Evolutionary conservation across 1,139 yeast species (phyloP), one percentile per base, ranked within the genome.

Genomic region (Martiniozyma asiatica): DNA sequence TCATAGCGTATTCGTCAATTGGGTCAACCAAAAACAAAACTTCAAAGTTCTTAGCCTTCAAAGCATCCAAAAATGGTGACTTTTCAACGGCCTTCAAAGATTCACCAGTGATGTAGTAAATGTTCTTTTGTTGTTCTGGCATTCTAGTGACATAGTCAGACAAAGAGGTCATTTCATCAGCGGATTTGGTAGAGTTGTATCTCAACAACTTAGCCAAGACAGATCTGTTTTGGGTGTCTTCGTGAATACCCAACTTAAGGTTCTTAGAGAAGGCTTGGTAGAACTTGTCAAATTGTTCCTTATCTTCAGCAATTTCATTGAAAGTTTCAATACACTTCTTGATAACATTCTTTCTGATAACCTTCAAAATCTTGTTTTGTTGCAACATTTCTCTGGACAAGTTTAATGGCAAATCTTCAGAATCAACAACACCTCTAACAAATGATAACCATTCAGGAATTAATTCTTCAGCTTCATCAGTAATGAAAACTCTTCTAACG

Each of bases 71-170:
- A 82, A 92, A 92, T 63, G 99, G 99, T 50, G 98, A 89, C 65
- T 85, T 82, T 29, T 89, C 96, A 56, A 92, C 95, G 50, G 95
- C 87, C 77, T 89, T 87, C 59, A 84, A 63, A 37, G 94, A 76
- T 71, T 92, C 98, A 77, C 98, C 99, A 59, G 98, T 89, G 62
- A 89, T 89, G 77, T 73, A 89, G 77, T 89, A 89, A 56, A 89
- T 84, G 73, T 92, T 89, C 92, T 92, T 87, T 73, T 89, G 99
- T 72, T 84, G 96, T 67, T 84, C 96, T 62, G 92, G 95, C 99
- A 89, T 89, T 69, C 98, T 84, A 49, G 97, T 89, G 45, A 92
- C 94, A 68, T 89, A 89, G 68, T 89, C 99, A 51, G 92, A 65
- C 57, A 89, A 73, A 30, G 98, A 87, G 49, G 97, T 89, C 62